These are phyloP conservation scores for Mariannaea elegans DNA, from an alignment of 2,329 filamentous ascomycete species.

Conservation along the genomic window DNA sequence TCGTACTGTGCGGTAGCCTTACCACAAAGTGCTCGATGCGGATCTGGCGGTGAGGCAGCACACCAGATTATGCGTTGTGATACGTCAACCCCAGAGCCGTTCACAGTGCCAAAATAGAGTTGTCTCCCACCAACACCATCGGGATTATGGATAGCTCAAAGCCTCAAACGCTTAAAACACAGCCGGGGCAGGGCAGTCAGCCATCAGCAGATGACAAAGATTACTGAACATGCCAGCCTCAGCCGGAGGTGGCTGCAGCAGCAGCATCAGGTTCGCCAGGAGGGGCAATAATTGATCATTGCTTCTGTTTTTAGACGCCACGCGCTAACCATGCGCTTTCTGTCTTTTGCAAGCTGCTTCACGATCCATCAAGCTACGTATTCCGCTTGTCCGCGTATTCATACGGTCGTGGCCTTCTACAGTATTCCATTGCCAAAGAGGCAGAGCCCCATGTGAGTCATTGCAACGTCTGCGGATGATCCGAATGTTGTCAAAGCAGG, in stretches of 20 bases:
- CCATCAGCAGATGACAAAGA: background rate
- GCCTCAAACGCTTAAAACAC: conserved; percentile 18
- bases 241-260: conserved; percentile 6
- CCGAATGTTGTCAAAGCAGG: background rate
- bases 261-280: background rate
- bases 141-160: background rate
- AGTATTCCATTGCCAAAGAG: conserved; percentile 17
- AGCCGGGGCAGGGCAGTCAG: background rate
- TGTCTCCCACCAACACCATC: conserved; percentile 3
- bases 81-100: conserved; percentile 13
- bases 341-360: background rate
- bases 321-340: conserved; percentile 1
- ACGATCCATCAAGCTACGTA: background rate
- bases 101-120: conserved; percentile 28
- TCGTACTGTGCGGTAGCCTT: conserved; percentile 35
- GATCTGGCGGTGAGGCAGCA: background rate
- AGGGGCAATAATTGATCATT: background rate
- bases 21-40: conserved; percentile 1
- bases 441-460: conserved; percentile 28
- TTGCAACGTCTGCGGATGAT: background rate
- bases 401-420: conserved; percentile 22
- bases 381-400: background rate
- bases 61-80: background rate
- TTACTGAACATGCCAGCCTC: background rate
- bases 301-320: background rate